These are phyloP conservation scores for Zygosaccharomyces gambellarensis DNA, from an alignment of 805 yeast species.

Conservation along the genomic window DNA sequence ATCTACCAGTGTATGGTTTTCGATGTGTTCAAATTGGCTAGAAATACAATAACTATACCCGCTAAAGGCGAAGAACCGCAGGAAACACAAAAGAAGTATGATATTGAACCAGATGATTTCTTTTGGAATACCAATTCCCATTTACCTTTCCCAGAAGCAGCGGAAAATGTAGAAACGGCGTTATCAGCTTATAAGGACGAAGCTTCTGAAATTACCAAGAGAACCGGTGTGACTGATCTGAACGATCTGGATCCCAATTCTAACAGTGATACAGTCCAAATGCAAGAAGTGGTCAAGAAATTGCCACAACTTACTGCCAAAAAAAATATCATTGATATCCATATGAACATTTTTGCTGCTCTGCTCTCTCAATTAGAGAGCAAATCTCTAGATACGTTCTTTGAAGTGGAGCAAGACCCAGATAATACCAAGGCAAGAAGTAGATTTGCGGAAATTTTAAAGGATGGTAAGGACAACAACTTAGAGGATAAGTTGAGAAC, in stretches of 20 bases:
- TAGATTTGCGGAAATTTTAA: conserved; percentile 56
- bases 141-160: conserved; percentile 97
- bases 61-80: conserved; percentile 37
- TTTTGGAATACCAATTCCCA: conserved; percentile 85
- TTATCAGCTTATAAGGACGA: conserved; percentile 76
- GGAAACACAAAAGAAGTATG: conserved; percentile 56
- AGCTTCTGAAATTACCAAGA: conserved; percentile 78
- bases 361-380: conserved; percentile 77
- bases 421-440: conserved; percentile 47
- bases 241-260: conserved; percentile 62
- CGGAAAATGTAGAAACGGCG: conserved; percentile 88
- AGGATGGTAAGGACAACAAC: conserved; percentile 49
- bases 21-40: conserved; percentile 77
- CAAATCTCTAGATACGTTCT: conserved; percentile 83
- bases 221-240: conserved; percentile 63
- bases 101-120: conserved; percentile 87
- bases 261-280: conserved; percentile 55
- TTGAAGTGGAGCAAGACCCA: conserved; percentile 84
- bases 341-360: conserved; percentile 89
- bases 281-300: conserved; percentile 83
- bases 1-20: conserved; percentile 94
- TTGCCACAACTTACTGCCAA: conserved; percentile 89
- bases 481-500: conserved; percentile 84
- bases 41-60: conserved; percentile 72
- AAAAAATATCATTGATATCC: conserved; percentile 87